A percentile compares a stretch with the other conserved stretches of the same genome.
These are phyloP conservation scores for Scheffersomyces parashehatae DNA, from an alignment of 1,139 yeast genomes.

Conservation along the genomic window DNA sequence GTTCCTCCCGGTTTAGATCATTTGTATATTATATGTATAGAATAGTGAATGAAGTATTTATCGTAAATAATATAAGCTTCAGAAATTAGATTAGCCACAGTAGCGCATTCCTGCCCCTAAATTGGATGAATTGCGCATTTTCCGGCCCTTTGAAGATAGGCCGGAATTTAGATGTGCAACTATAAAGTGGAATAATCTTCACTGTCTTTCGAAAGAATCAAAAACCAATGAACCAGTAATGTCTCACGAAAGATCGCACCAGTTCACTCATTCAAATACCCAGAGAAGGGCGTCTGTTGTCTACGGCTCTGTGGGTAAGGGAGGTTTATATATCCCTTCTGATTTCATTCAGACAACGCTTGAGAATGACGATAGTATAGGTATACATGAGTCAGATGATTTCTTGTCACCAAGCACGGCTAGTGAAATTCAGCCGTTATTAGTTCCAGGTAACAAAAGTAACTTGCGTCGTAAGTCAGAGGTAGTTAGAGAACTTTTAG, in stretches of 20 bases:
- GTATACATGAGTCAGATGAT: slow-evolving; percentile 14
- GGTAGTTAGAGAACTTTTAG: slow-evolving; percentile 28
- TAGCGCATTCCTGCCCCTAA: background rate
- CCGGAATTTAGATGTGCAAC: too few relatives aligned
- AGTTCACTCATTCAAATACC: slow-evolving; percentile 48
- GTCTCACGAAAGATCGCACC: slow-evolving; percentile 27
- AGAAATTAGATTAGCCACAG: too few relatives aligned
- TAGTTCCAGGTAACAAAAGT: slow-evolving; percentile 1
- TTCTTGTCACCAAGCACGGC: slow-evolving; percentile 7
- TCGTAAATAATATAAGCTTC: background rate
- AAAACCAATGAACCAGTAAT: too few relatives aligned
- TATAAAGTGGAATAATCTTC: too few relatives aligned
- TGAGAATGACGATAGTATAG: slow-evolving; percentile 12
- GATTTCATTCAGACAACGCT: slow-evolving; percentile 36
- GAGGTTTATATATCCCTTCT: slow-evolving; percentile 52
- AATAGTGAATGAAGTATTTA: background rate
- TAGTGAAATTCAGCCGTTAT: slow-evolving; percentile 17
- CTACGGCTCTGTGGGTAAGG: slow-evolving; percentile 54
- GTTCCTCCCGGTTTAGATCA: background rate
- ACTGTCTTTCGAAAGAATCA: background rate
- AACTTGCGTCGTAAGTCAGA: slow-evolving; percentile 22
- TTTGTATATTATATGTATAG: background rate
- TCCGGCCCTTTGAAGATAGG: background rate
- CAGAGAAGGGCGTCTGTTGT: slow-evolving; percentile 55
- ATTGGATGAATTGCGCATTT: background rate